Conservation (phyloP, 176 grass and related monocot genomes). For the Bolboschoenus planiculmis region DNA sequence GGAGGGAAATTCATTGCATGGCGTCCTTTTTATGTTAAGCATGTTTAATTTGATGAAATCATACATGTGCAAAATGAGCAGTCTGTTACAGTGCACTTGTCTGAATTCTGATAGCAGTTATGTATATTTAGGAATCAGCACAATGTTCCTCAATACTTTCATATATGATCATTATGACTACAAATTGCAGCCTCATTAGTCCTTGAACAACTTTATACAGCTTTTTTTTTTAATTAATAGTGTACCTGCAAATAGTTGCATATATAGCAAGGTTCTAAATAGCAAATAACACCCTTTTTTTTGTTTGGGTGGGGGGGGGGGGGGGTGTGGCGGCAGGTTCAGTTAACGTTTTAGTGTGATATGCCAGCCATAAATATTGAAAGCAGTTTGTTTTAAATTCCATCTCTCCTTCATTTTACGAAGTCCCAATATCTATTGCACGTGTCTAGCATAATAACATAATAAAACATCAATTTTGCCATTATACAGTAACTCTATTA, state of each 20-base stretch:
- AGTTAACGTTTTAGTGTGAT: background rate
- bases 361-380: background rate
- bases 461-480: background rate
- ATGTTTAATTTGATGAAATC: background rate
- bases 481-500: background rate
- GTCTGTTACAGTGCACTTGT: background rate
- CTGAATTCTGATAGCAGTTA: background rate
- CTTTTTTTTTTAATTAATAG: too few relatives aligned
- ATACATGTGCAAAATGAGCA: background rate
- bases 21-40: background rate
- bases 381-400: background rate
- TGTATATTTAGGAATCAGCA: background rate
- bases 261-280: background rate
- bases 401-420: background rate
- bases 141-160: background rate
- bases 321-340: too few relatives aligned
- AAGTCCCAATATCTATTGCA: background rate
- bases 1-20: background rate
- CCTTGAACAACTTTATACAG: background rate
- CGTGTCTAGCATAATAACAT: background rate
- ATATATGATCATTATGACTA: background rate
- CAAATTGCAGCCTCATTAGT: background rate
- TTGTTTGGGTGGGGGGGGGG: too few relatives aligned
- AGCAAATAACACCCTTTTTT: background rate
- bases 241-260: too few relatives aligned